Percentiles rank a stretch among this genome's conserved stretches.
phyloP scores from a whole-genome alignment of 1,139 yeast species.

The Debaryomyces robertsiae region DNA sequence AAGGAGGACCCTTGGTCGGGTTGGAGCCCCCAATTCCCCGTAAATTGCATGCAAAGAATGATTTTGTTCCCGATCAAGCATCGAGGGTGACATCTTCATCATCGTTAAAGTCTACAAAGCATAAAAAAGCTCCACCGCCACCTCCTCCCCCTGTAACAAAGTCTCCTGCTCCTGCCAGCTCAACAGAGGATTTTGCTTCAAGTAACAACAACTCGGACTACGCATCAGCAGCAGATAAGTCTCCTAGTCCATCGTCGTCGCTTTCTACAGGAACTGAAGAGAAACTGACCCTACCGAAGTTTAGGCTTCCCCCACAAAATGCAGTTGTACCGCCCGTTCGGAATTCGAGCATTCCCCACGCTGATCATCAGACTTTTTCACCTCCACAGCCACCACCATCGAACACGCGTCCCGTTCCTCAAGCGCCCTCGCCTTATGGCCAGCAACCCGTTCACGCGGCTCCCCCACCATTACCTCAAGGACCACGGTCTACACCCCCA shows the following conservation, averaged over 20 bases:
- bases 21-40: conserved; percentile 85
- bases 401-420: conserved; percentile 8
- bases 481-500: conserved; percentile 23
- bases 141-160: conserved; percentile 43
- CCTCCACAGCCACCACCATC: neutral
- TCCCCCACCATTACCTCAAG: conserved; percentile 24
- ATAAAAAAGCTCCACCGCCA: conserved; percentile 50
- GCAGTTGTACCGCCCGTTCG: conserved; percentile 20
- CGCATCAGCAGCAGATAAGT: conserved; percentile 16
- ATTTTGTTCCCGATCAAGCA: conserved; percentile 15
- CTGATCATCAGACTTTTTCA: neutral
- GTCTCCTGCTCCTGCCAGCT: conserved; percentile 13
- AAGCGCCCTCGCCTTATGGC: conserved; percentile 12
- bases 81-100: conserved; percentile 15
- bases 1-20: conserved; percentile 86
- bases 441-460: conserved; percentile 11
- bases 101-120: conserved; percentile 17
- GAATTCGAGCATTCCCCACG: conserved; percentile 2
- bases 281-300: conserved; percentile 1
- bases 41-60: conserved; percentile 39
- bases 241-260: conserved; percentile 12
- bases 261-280: conserved; percentile 7
- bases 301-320: conserved; percentile 13
- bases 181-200: conserved; percentile 23
- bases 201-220: conserved; percentile 12